Evolutionary conservation across 1,284 basidiomycete species (phyloP).

Genomic region (Paramarasmius palmivorus): DNA sequence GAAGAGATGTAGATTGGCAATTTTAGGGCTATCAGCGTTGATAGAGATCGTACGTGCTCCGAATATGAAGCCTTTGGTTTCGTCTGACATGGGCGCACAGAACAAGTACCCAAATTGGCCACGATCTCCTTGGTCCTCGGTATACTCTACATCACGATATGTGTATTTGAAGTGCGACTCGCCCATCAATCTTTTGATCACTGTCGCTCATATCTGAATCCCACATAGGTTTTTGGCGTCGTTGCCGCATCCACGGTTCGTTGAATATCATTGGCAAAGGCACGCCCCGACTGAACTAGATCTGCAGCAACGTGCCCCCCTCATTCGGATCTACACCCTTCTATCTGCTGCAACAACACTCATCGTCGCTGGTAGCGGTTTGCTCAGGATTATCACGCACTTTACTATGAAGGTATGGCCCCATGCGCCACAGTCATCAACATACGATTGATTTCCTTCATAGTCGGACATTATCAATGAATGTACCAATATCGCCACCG

Average conservation of each 20-base stretch:
- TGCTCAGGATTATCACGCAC: slow-evolving; percentile 63
- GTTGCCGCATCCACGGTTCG: slow-evolving; percentile 55
- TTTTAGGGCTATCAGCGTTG: slow-evolving; percentile 54
- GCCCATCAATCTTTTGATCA: background rate
- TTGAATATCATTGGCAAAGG: background rate
- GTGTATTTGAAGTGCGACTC: slow-evolving; percentile 53
- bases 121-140: slow-evolving; percentile 64
- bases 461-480: slow-evolving; percentile 54
- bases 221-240: slow-evolving; percentile 45
- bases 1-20: slow-evolving; percentile 47
- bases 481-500: slow-evolving; percentile 39
- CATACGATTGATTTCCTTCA: background rate
- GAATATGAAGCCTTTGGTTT: background rate
- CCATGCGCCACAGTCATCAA: background rate
- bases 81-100: slow-evolving; percentile 28
- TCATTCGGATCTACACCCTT: slow-evolving; percentile 60
- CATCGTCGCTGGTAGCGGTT: slow-evolving; percentile 51
- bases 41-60: slow-evolving; percentile 43
- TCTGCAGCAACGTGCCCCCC: slow-evolving; percentile 54
- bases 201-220: background rate
- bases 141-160: slow-evolving; percentile 49
- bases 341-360: slow-evolving; percentile 52
- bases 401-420: slow-evolving; percentile 74
- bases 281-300: background rate
- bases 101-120: slow-evolving; percentile 48